Evolutionary conservation across 2,329 filamentous ascomycete genomes (phyloP), one percentile per base, ranked within the genome.

Genomic region (Byssochlamys sp.): DNA sequence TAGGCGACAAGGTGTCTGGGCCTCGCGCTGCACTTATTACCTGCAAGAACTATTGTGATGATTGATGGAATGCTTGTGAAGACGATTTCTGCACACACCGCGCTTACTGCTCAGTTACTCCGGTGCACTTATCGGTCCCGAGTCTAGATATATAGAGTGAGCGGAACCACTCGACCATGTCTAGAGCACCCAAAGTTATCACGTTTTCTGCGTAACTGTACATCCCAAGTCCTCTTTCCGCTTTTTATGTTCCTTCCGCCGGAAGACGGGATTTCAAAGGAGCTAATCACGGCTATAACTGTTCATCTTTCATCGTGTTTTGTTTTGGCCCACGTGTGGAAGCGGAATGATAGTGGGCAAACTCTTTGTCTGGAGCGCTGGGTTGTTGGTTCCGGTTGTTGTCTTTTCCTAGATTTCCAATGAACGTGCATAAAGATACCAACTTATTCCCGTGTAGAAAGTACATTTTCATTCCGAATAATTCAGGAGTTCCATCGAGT

Each of bases 341-440:
- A 45, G 39, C 39, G 39, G 19, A 45, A 45, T 45, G 39, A 45
- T 19, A 19, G 39, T 45, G n/a, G 39, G 39, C n/a, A 45, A 45
- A 7, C 14, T 12, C 29, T 49, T 52, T 9, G 24, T 54, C n/a
- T 57, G 39, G 33, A 53, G 29, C 54, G 55, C 66, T 69, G 61
- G 71, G 60, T 24, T 52, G 29, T 39, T 24, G 55, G 33, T 27
- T 52, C 25, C 57, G 39, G 6, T 14, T 19, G 39, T 33, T 14
- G 35, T 45, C 19, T 45, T 45, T 45, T 45, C 39, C n/a, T 45
- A 45, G 39, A 45, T 19, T 24, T 14, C n/a, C 39, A 45, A 45
- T 45, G 4, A 24, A 24, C n/a, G 5, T 45, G 39, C 39, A 45
- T 45, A 19, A 45, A 45, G n/a, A 45, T 45, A 19, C 19, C 39